Base-by-base conservation (phyloP, 2,329 filamentous ascomycete genomes). In the Decorospora gaudefroyi region DNA sequence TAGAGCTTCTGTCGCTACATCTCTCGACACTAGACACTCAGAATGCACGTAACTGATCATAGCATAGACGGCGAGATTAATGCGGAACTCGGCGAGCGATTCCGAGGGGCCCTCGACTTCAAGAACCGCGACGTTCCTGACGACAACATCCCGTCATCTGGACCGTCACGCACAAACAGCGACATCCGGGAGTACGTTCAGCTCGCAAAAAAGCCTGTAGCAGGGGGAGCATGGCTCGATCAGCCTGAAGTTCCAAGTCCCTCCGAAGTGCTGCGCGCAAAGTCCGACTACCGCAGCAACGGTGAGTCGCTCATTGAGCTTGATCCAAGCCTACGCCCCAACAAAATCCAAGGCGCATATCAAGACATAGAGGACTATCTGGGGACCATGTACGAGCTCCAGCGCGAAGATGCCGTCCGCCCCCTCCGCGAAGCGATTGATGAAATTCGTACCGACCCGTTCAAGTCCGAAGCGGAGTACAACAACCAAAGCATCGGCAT, bases 391-490 rank as follows among this genome's bases (percentile, higher is more conserved):
- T 95, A 93, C 62, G 75, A 82, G 3, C 78, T 96, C 1, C 76
- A 90, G 6, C 79, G 90, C 2, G 87, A 90, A 60, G 90, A 96
- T 62, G 81, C 83, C 0, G 74, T 88, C 3, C 80, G 86, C 9
- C 79, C 84, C 1, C 74, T 96, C 0, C 80, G 90, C 5, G 78
- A 82, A 49, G 84, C 87, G 0, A 78, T 95, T 1, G 70, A 73
- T 0, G 69, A 76, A 9, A 46, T 61, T 28, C 59, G 59, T 5
- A 37, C 44, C 6, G 39, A 49, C 4, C 51, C 59, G 2, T 59
- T 42, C 42, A 53, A 53, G 12, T 67, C 67, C 9, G 90, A 95
- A 44, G 75, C 76, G 0, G 78, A 65, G 7, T 71, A 65, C 26
- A 39, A 45, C 22, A 57, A 64, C 3, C 59, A 62, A 3, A 57